These are phyloP conservation scores for Telfairia occidentalis DNA, from an alignment of 331 rosid genomes.

Conservation along the genomic window DNA sequence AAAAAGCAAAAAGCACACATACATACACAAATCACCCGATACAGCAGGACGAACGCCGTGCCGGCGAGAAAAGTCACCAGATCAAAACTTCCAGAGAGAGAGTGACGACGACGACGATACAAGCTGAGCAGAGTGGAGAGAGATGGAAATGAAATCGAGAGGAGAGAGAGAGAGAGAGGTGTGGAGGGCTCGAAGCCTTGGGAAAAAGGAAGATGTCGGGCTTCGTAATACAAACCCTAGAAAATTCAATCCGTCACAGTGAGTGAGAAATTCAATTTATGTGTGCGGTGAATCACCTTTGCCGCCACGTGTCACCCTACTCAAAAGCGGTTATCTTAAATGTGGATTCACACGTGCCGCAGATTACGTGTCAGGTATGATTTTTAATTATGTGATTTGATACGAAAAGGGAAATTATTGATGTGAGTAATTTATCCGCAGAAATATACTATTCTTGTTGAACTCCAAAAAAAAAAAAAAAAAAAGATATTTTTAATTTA, in stretches of 20 bases:
- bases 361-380: background rate
- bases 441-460: too few species aligned
- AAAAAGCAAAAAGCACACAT: background rate
- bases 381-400: background rate
- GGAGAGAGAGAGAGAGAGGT: background rate
- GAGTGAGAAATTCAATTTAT: background rate
- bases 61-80: background rate
- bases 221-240: background rate
- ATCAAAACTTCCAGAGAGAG: background rate
- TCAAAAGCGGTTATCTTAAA: background rate
- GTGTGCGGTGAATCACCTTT: background rate
- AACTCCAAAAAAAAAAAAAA: too few species aligned
- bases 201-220: background rate
- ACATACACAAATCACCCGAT: background rate
- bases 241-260: background rate
- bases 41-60: background rate
- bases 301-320: background rate
- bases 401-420: too few species aligned
- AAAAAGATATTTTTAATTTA: too few species aligned
- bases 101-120: background rate
- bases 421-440: too few species aligned
- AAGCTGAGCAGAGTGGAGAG: background rate
- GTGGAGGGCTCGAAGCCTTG: background rate
- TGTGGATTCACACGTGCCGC: slow-evolving; percentile 4
- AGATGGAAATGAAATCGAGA: background rate